Evolutionary conservation across 257 asterid genomes (phyloP).

Genomic region (Henckelia pumila): DNA sequence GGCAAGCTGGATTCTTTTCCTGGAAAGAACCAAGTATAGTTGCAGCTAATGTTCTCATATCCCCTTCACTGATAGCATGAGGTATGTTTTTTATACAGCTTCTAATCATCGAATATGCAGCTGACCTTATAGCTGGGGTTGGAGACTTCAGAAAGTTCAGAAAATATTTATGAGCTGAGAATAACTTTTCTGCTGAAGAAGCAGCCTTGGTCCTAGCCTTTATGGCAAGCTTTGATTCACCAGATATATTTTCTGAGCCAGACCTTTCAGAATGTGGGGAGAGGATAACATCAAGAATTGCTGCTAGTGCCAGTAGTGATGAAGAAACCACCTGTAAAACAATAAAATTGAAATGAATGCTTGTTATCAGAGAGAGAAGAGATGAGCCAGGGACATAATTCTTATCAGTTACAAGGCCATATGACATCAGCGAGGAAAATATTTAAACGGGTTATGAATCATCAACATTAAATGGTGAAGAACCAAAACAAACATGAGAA

Average conservation of each 20-base stretch:
- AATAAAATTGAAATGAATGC: constrained; percentile 24
- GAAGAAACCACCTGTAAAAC: constrained; percentile 74
- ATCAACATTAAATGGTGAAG: constrained; percentile 15
- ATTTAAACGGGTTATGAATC: neutral
- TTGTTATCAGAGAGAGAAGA: neutral
- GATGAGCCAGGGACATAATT: neutral
- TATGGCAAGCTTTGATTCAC: constrained; percentile 68
- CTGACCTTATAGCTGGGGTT: constrained; percentile 76
- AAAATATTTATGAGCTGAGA: constrained; percentile 63
- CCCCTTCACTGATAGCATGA: constrained; percentile 63
- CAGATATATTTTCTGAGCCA: constrained; percentile 48
- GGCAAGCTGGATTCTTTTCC: constrained; percentile 82
- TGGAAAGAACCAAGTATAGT: constrained; percentile 86
- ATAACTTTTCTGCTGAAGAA: constrained; percentile 64
- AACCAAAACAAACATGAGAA: neutral
- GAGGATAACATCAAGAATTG: constrained; percentile 76
- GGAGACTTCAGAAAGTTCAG: constrained; percentile 74
- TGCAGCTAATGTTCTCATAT: constrained; percentile 65
- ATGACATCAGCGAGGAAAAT: neutral
- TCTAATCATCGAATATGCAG: constrained; percentile 70
- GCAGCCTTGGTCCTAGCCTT: constrained; percentile 70
- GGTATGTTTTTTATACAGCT: constrained; percentile 80
- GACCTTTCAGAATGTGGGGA: constrained; percentile 46
- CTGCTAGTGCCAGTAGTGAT: constrained; percentile 83
- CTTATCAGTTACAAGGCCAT: neutral